Conservation (phyloP, 2,329 filamentous ascomycete genomes). For the Beauveria rudraprayagi region DNA sequence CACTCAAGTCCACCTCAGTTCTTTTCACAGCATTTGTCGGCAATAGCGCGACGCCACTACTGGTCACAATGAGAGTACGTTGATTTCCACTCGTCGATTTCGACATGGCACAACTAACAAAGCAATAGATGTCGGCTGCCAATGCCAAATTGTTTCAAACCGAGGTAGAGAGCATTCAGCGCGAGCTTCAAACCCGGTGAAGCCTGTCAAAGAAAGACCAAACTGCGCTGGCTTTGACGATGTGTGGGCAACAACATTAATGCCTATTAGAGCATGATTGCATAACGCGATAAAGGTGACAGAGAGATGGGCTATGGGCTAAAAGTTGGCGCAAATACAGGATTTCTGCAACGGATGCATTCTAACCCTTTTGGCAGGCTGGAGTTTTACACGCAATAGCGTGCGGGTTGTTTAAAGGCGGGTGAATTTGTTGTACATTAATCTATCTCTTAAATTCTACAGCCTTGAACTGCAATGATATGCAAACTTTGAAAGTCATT, state of each 20-base stretch:
- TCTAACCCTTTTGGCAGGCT: slow-evolving; percentile 5
- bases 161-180: slow-evolving; percentile 42
- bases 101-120: slow-evolving; percentile 6
- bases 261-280: neutral
- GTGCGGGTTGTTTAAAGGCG: neutral
- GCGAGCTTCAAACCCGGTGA: slow-evolving; percentile 37
- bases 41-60: slow-evolving; percentile 44
- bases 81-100: neutral
- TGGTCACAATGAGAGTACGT: slow-evolving; percentile 53
- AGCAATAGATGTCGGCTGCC: slow-evolving; percentile 41
- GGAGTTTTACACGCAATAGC: slow-evolving; percentile 8
- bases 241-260: neutral
- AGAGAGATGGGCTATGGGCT: neutral
- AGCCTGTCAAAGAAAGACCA: neutral
- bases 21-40: slow-evolving; percentile 57
- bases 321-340: slow-evolving; percentile 11
- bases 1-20: slow-evolving; percentile 62
- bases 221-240: neutral
- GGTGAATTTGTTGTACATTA: slow-evolving; percentile 11
- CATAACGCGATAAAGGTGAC: neutral
- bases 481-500: neutral
- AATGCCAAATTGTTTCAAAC: slow-evolving; percentile 46
- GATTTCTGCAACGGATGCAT: slow-evolving; percentile 1
- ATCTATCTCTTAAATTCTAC: neutral
- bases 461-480: neutral